Evolutionary conservation across 495 filamentous ascomycete genomes (phyloP).

Genomic region (Hypoxylon cercidicola): DNA sequence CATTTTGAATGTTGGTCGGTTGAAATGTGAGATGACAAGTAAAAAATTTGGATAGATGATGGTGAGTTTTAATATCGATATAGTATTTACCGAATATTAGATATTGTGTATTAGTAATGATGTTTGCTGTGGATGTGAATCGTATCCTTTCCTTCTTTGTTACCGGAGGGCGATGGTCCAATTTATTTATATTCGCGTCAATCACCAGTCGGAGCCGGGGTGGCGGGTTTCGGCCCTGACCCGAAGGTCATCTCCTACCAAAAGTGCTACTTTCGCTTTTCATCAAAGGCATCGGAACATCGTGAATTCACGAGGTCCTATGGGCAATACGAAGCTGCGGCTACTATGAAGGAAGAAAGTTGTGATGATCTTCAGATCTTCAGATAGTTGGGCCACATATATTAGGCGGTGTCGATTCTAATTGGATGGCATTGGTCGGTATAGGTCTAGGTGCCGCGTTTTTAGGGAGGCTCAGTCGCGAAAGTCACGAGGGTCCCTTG

Average conservation of each 20-base stretch:
- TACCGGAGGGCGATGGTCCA: constrained; percentile 2
- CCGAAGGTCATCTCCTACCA: neutral
- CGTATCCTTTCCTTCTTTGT: constrained; percentile 6
- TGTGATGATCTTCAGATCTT: constrained; percentile 6
- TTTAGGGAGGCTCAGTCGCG: constrained; percentile 23
- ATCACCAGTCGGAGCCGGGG: neutral
- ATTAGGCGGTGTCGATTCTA: neutral
- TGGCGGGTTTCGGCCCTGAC: neutral
- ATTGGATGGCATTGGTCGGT: constrained; percentile 16
- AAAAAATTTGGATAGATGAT: constrained; percentile 1
- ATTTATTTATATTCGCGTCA: constrained; percentile 13
- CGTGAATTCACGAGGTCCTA: constrained; percentile 20
- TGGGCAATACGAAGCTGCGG: constrained; percentile 22
- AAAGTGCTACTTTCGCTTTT: neutral
- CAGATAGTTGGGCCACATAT: constrained; percentile 19
- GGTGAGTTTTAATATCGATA: neutral
- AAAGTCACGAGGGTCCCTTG: constrained; percentile 25
- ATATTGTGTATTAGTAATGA: neutral
- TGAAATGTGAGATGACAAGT: constrained; percentile 4
- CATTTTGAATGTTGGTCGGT: constrained; percentile 22
- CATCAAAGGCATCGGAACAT: constrained; percentile 14
- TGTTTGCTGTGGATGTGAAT: constrained; percentile 13
- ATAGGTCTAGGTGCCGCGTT: neutral
- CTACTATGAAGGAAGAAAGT: constrained; percentile 4
- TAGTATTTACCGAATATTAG: constrained; percentile 9